Base-by-base conservation (phyloP, 2,329 filamentous ascomycete species). In the Pseudogymnoascus sp. region DNA sequence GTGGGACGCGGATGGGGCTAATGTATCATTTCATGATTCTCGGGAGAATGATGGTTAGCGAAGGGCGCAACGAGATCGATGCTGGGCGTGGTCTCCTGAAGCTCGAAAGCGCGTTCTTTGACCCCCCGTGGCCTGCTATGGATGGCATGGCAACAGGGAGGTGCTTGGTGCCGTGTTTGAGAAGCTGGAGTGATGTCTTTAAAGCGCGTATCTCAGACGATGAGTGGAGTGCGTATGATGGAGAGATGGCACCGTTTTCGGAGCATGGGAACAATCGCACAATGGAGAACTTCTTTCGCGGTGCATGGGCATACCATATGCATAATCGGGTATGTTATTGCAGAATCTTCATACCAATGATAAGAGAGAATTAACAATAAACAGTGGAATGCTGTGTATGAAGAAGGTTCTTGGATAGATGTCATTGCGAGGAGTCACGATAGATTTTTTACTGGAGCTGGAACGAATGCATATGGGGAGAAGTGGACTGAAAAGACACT, bases 281-380 rank as follows among this genome's bases (percentile, higher is more conserved):
- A 8, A 55, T 55, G 26, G 45, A 55, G 45, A 55, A 55, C 19
- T 55, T 55, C 45, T 55, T 55, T 8, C 45, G 26, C 23, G 45
- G 45, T 55, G 45, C 45, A 31, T 55, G 45, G 45, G 45, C 45
- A 8, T 55, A 55, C 45, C 45, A 55, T 55, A 55, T 55, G 45
- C 45, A 55, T 31, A 55, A 55, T 19, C 45, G 33, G 45, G 45
- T 55, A 55, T 55, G 45, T 31, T 33, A 4, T 3, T 12, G 6
- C 26, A 16, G 14, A 55, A 12, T 16, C 3, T 29, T 29, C 10
- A n/a, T 7, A 2, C 2, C 8, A 12, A 31, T 31, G 14, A 26
- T 8, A 19, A 0, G 1, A 33, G 45, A 12, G 45, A 19, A 6
- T 11, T 55, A n/a, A 55, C n/a, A n/a, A 31, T 33, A 5, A 26